These are phyloP conservation scores for Lepraria neglecta DNA, from an alignment of 495 filamentous ascomycete genomes.

Conservation along the genomic window DNA sequence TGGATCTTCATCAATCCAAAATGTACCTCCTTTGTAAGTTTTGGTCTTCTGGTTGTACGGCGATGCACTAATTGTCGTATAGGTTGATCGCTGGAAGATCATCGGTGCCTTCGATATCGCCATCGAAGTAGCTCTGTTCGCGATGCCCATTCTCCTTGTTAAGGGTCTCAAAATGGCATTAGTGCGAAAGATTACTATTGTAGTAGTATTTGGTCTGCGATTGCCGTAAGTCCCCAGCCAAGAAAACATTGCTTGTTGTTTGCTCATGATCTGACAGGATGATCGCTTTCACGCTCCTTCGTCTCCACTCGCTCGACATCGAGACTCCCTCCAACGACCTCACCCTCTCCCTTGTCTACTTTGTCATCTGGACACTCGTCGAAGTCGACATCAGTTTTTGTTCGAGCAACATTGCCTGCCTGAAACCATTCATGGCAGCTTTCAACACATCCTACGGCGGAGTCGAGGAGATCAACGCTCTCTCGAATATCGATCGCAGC, in stretches of 20 bases:
- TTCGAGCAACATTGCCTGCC: conserved; percentile 45
- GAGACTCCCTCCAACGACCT: conserved; percentile 33
- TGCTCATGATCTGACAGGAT: conserved; percentile 22
- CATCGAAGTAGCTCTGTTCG: conserved; percentile 33
- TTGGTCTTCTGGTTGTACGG: neutral
- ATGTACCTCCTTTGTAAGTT: conserved; percentile 30
- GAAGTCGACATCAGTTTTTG: conserved; percentile 43
- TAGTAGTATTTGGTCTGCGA: neutral
- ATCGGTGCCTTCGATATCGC: conserved; percentile 32
- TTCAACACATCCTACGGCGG: conserved; percentile 15
- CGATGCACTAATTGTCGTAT: conserved; percentile 9
- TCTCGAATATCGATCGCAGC: conserved; percentile 4
- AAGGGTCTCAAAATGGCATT: conserved; percentile 34
- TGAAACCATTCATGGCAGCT: conserved; percentile 44
- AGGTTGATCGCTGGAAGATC: conserved; percentile 33
- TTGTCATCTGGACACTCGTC: conserved; percentile 41
- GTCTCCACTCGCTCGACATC: conserved; percentile 22
- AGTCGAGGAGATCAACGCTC: conserved; percentile 11
- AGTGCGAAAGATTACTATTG: conserved; percentile 7
- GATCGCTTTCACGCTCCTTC: conserved; percentile 28
- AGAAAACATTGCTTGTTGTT: no score
- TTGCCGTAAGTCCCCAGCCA: neutral
- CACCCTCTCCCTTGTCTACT: conserved; percentile 36
- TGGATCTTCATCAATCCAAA: conserved; percentile 28
- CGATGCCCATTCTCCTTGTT: conserved; percentile 35